Evolutionary conservation across 805 yeast species (phyloP).

Genomic region (Jamesozyma rosinii): DNA sequence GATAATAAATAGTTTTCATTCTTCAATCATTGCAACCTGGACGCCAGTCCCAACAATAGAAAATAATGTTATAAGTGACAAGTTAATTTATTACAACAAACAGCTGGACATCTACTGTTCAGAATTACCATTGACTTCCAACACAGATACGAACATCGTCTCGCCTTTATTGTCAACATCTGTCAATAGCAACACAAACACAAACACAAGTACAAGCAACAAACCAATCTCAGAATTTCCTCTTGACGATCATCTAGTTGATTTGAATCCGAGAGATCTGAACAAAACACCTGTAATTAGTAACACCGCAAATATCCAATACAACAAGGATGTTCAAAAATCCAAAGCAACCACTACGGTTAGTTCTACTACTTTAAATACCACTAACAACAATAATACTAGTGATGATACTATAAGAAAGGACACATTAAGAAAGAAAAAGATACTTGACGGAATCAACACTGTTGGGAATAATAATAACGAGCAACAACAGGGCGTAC

Average conservation of each 20-base stretch:
- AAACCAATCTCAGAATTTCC: conserved; percentile 17
- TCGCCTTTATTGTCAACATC: conserved; percentile 31
- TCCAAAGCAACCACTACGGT: not conserved
- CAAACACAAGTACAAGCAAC: not conserved
- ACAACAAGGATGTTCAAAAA: not conserved
- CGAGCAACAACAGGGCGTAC: conserved; percentile 4
- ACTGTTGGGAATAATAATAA: conserved; percentile 6
- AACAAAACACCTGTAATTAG: conserved; percentile 5
- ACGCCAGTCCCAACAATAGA: conserved; percentile 45
- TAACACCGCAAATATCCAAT: not conserved
- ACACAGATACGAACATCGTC: conserved; percentile 35
- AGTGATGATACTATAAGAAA: not conserved
- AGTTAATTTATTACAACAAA: conserved; percentile 50
- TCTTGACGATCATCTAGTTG: conserved; percentile 22
- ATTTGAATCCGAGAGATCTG: conserved; percentile 25
- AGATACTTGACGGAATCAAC: not conserved
- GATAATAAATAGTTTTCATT: conserved; percentile 30
- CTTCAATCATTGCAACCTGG: conserved; percentile 43
- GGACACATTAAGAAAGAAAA: not conserved
- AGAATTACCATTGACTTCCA: conserved; percentile 44
- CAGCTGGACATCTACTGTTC: conserved; percentile 51
- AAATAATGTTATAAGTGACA: conserved; percentile 34
- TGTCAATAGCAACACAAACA: not conserved
- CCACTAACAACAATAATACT: not conserved
- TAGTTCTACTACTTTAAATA: conserved; percentile 2